phyloP scores from a whole-genome alignment of 495 filamentous ascomycete genomes.

The Podospora fimiseda region DNA sequence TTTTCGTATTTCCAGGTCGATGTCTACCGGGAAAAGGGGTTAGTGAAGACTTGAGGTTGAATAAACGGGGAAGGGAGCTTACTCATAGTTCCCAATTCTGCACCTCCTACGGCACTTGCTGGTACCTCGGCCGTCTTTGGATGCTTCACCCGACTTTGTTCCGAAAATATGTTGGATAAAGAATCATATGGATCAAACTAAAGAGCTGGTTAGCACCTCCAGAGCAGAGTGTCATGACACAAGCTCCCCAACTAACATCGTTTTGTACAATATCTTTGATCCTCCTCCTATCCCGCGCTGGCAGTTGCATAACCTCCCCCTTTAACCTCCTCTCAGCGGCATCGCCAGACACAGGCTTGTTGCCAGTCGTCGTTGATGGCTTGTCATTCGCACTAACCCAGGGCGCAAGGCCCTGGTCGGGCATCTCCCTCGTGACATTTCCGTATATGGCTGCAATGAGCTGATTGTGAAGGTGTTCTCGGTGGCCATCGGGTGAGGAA shows the following conservation, averaged over 20 bases:
- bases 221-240: background rate
- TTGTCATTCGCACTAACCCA: conserved; percentile 98
- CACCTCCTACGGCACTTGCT: conserved; percentile 67
- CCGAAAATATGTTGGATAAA: conserved; percentile 56
- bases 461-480: conserved; percentile 83
- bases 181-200: conserved; percentile 63
- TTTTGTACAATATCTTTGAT: conserved; percentile 68
- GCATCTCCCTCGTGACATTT: conserved; percentile 82
- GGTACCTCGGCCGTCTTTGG: conserved; percentile 65
- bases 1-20: conserved; percentile 88
- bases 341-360: conserved; percentile 78
- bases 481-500: conserved; percentile 61
- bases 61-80: conserved; percentile 27
- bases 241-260: conserved; percentile 34
- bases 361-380: conserved; percentile 62
- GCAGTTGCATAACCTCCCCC: conserved; percentile 89
- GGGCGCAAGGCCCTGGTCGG: conserved; percentile 83
- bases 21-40: conserved; percentile 47
- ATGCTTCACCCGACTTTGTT: conserved; percentile 64
- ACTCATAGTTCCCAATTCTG: conserved; percentile 73
- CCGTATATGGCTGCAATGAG: conserved; percentile 78
- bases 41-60: conserved; percentile 4
- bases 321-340: conserved; percentile 86
- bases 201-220: conserved; percentile 11
- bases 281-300: conserved; percentile 74